phyloP scores from a whole-genome alignment of 2,329 filamentous ascomycete species.

The Ramularia collo-cygni region DNA sequence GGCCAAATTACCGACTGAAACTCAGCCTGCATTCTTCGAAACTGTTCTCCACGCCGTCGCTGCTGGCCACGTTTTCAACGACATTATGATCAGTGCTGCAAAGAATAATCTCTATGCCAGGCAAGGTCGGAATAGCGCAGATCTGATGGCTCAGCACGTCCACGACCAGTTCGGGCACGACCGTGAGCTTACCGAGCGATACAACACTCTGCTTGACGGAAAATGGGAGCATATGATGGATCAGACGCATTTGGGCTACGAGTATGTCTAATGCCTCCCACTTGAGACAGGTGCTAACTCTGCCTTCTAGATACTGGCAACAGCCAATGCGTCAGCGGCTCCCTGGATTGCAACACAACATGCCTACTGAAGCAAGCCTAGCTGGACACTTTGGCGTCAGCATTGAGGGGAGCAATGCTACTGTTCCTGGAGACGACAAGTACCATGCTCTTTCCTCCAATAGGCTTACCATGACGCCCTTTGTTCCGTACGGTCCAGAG shows the following conservation, averaged over 20 bases:
- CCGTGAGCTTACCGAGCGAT: constrained; percentile 48
- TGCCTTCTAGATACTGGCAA: too few species aligned
- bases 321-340: constrained; percentile 66
- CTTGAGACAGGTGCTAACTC: too few species aligned
- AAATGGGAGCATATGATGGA: constrained; percentile 49
- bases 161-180: constrained; percentile 52
- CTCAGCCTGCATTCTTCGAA: constrained; percentile 56
- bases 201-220: constrained; percentile 52
- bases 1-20: constrained; percentile 43
- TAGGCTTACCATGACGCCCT: constrained; percentile 47
- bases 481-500: constrained; percentile 52
- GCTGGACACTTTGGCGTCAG: constrained; percentile 58
- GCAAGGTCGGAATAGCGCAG: constrained; percentile 53
- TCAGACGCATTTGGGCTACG: constrained; percentile 48
- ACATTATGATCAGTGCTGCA: constrained; percentile 46
- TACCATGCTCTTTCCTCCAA: constrained; percentile 50
- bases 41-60: constrained; percentile 55
- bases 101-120: constrained; percentile 50
- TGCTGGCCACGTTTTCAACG: constrained; percentile 51
- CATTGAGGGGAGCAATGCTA: constrained; percentile 59
- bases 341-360: constrained; percentile 55
- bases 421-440: constrained; percentile 59
- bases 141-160: constrained; percentile 47
- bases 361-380: constrained; percentile 50
- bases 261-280: too few species aligned